Evolutionary conservation across 768 basidiomycete genomes (phyloP).

Genomic region (Chiua virens): DNA sequence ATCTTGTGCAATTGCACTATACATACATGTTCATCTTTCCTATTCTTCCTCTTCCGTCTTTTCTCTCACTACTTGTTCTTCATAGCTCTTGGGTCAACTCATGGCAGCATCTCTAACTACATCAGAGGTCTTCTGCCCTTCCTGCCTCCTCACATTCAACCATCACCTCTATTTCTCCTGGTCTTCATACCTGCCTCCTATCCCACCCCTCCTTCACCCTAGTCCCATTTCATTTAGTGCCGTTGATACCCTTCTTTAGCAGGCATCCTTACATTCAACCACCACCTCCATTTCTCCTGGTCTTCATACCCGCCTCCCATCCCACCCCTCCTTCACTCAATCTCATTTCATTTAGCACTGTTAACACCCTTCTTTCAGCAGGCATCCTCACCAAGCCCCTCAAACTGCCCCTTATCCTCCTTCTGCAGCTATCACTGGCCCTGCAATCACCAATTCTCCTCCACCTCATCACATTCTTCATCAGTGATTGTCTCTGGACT

Average conservation of each 20-base stretch:
- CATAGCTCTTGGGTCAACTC: too few species aligned
- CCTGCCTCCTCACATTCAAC: neutral
- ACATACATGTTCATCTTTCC: too few species aligned
- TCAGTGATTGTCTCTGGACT: constrained; percentile 56
- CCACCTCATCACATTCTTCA: neutral
- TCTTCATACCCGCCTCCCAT: too few species aligned
- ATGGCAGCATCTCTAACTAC: neutral
- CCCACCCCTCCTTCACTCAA: too few species aligned
- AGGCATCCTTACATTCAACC: neutral
- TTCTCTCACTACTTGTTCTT: too few species aligned
- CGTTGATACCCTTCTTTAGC: neutral
- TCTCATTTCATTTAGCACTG: neutral
- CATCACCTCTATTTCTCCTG: too few species aligned
- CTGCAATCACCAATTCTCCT: too few species aligned
- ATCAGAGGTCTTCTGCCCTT: neutral
- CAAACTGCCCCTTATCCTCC: neutral
- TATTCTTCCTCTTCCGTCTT: too few species aligned
- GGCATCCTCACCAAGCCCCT: neutral
- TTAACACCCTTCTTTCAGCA: neutral
- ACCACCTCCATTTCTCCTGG: neutral
- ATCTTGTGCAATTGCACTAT: too few species aligned
- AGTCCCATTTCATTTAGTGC: neutral
- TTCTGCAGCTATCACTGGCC: neutral
- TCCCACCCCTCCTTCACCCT: too few species aligned
- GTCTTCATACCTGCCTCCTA: too few species aligned